Evolutionary conservation across 352 stramenopile species (phyloP).

Genomic region (Paralagenidium karlingii): DNA sequence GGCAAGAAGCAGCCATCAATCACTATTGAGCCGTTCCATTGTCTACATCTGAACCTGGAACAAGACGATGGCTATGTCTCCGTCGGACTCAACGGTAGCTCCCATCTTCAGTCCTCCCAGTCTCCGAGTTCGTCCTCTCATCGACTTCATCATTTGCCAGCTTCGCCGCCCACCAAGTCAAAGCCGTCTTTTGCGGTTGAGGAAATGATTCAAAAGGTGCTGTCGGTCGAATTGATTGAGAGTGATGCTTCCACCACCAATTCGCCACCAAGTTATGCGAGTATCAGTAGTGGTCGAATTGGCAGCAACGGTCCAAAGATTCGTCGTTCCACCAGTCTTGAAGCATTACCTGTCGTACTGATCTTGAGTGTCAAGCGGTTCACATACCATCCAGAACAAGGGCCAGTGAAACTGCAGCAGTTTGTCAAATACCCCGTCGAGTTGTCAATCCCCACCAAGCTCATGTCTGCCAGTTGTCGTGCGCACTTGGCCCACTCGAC

Average conservation of each 20-base stretch:
- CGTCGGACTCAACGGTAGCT: too few species aligned
- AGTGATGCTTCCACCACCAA: slow-evolving; percentile 23
- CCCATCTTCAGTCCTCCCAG: too few species aligned
- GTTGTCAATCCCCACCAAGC: slow-evolving; percentile 53
- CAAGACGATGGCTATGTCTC: slow-evolving; percentile 29
- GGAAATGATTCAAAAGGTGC: slow-evolving; percentile 65
- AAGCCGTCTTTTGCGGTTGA: too few species aligned
- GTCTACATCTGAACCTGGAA: slow-evolving; percentile 67
- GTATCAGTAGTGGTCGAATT: background rate
- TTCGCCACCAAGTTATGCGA: background rate
- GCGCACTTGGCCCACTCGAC: slow-evolving; percentile 20
- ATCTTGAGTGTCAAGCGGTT: slow-evolving; percentile 80
- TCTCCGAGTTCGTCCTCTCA: too few species aligned
- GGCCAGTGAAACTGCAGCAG: slow-evolving; percentile 69
- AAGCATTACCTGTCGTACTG: slow-evolving; percentile 62
- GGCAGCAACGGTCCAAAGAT: slow-evolving; percentile 29
- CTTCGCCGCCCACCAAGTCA: slow-evolving; percentile 9
- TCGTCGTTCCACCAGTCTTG: slow-evolving; percentile 61
- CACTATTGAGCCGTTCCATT: slow-evolving; percentile 81
- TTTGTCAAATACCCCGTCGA: slow-evolving; percentile 71
- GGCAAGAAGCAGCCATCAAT: slow-evolving; percentile 69
- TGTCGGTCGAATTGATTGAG: slow-evolving; percentile 65
- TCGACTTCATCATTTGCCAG: too few species aligned
- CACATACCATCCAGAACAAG: slow-evolving; percentile 67
- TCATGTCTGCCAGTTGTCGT: slow-evolving; percentile 49